Conservation (phyloP, 768 basidiomycete species). For the Trametes cinnabarina region DNA sequence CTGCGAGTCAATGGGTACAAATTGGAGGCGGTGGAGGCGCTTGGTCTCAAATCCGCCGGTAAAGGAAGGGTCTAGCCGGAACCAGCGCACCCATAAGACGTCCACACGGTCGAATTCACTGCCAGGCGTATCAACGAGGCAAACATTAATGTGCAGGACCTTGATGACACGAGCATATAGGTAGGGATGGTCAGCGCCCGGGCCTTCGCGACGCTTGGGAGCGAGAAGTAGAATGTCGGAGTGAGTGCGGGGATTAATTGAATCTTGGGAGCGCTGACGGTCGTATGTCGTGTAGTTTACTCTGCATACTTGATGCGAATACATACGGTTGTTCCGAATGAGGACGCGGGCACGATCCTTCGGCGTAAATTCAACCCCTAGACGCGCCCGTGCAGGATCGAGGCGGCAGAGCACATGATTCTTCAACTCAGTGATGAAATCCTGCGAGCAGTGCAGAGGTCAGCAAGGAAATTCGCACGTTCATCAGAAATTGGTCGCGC, state of each 20-base stretch:
- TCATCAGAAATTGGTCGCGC: not conserved
- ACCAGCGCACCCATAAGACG: constrained; percentile 43
- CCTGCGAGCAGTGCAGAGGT: not conserved
- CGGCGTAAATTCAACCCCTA: not conserved
- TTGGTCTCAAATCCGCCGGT: constrained; percentile 25
- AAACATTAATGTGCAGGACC: constrained; percentile 30
- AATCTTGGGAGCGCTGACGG: constrained; percentile 39
- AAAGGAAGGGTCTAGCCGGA: constrained; percentile 29
- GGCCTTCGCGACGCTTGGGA: not conserved
- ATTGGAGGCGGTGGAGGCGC: constrained; percentile 33
- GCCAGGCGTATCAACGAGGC: constrained; percentile 16
- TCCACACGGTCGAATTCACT: constrained; percentile 23
- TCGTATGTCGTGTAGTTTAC: constrained; percentile 45
- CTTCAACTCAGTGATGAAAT: not conserved
- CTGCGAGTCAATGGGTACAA: constrained; percentile 26
- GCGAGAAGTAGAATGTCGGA: constrained; percentile 31
- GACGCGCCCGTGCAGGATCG: not conserved
- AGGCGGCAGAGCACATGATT: not conserved
- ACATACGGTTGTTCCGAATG: not conserved
- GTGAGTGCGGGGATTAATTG: constrained; percentile 38
- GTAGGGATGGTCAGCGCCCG: constrained; percentile 19
- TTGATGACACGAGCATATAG: constrained; percentile 29
- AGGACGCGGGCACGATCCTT: not conserved
- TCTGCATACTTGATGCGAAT: not conserved
- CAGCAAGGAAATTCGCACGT: not conserved